phyloP scores from a whole-genome alignment of 495 filamentous ascomycete genomes.

The Aspergillus sparsus region DNA sequence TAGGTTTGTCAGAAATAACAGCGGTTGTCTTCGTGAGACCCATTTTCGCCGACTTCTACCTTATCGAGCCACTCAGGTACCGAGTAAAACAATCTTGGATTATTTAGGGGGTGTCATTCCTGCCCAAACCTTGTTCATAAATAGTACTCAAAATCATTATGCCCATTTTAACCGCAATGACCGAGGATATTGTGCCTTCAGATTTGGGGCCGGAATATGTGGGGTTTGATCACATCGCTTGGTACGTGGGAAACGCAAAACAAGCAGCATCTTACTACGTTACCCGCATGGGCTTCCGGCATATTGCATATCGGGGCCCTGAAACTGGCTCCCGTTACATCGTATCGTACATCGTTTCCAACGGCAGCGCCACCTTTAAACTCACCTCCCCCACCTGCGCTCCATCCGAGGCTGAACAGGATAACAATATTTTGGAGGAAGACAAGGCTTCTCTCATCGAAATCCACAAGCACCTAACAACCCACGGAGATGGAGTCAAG shows the following conservation, averaged over 20 bases:
- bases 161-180: neutral
- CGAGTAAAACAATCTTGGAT: too few species aligned
- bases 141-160: neutral
- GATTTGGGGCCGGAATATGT: slow-evolving; percentile 49
- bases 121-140: too few species aligned
- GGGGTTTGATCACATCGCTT: slow-evolving; percentile 78
- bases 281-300: slow-evolving; percentile 70
- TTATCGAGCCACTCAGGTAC: too few species aligned
- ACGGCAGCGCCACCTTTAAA: slow-evolving; percentile 69
- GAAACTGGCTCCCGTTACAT: slow-evolving; percentile 73
- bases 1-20: too few species aligned
- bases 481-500: slow-evolving; percentile 80
- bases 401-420: slow-evolving; percentile 29
- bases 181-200: slow-evolving; percentile 18
- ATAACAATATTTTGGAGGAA: slow-evolving; percentile 20
- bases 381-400: slow-evolving; percentile 71
- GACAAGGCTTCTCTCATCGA: slow-evolving; percentile 59
- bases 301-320: slow-evolving; percentile 73
- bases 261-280: slow-evolving; percentile 79
- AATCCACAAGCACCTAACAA: slow-evolving; percentile 67
- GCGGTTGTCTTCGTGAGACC: too few species aligned
- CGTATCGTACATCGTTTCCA: slow-evolving; percentile 71
- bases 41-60: too few species aligned
- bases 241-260: slow-evolving; percentile 88
- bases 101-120: too few species aligned